Base-by-base conservation (phyloP, 306 rosid genomes). In the Herpetospermum pedunculosum region DNA sequence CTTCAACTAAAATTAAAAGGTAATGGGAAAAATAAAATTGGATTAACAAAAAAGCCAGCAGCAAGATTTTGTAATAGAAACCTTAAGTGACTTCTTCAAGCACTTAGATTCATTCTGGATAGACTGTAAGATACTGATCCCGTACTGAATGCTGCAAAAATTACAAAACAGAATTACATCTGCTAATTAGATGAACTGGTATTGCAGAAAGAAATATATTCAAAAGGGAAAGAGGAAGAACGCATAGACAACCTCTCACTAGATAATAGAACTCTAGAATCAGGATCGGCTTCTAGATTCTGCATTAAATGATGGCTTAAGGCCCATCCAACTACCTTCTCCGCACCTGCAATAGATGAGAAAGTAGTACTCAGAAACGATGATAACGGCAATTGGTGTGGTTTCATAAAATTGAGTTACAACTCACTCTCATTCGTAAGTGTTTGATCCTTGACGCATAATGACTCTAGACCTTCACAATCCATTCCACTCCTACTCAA, bases 311-410 rank as follows among this genome's bases (percentile, higher is more conserved):
- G 99, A 76, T 87, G 96, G 87, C 96, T 95, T 65, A 95, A 73
- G 50, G 99, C 96, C 99, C 99, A 95, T 78, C 99, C 97, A 77
- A 95, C 89, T 74, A 95, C 90, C 86, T 95, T 95, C 84, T 95
- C 99, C 65, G 92, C 89, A 87, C 89, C 99, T 95, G 96, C 78
- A 84, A 82, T 52, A 67, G 50, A 87, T n/a, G 62, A 74, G 81
- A 40, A 41, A 25, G 21, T 70, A 55, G 23, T 65, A 58, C 64
- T 75, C 62, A 57, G 62, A 72, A n/a, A 70, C 32, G 35, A 79
- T 59, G 37, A 65, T 55, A 70, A 55, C 30, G 10, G 60, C 11
- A 71, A 71, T 50, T 54, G 29, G 46, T 52, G 59, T 29, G 74
- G 44, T 46, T 57, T 59, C 54, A 52, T 64, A 38, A 52, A 62